A percentile compares a stretch with the other conserved stretches of the same genome.
Conservation (phyloP, 2,329 filamentous ascomycete genomes). For the Rutstroemia sp. region DNA sequence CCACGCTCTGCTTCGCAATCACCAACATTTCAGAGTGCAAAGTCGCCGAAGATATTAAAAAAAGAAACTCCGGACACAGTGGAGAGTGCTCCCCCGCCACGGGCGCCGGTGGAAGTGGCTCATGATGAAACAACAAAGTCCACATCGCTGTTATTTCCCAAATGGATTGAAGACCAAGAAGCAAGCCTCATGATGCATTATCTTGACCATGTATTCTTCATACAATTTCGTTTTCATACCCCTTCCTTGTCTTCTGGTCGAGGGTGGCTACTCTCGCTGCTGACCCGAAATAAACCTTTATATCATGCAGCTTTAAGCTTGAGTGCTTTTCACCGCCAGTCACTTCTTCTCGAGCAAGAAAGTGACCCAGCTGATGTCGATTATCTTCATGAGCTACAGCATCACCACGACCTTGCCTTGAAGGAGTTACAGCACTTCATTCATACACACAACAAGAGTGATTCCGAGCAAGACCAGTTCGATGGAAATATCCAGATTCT, state of each 20-base stretch:
- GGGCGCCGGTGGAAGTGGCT: not conserved
- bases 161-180: constrained; percentile 12
- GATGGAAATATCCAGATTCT: constrained; percentile 5
- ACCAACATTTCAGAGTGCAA: not conserved
- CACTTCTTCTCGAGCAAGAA: constrained; percentile 10
- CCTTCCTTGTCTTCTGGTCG: constrained; percentile 48
- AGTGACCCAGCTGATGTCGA: constrained; percentile 3
- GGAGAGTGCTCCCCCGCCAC: not conserved
- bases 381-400: constrained; percentile 9
- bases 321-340: constrained; percentile 47
- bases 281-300: constrained; percentile 47
- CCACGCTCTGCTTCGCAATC: not conserved
- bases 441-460: not conserved
- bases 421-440: constrained; percentile 4
- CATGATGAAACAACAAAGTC: not conserved
- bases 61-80: not conserved
- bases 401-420: constrained; percentile 3
- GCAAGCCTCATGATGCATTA: constrained; percentile 45
- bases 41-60: not conserved
- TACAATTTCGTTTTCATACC: constrained; percentile 54
- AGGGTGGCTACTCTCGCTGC: constrained; percentile 52
- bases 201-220: constrained; percentile 53
- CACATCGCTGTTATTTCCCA: not conserved
- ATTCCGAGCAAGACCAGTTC: not conserved
- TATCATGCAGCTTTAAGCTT: constrained; percentile 49